Conservation (phyloP, 495 filamentous ascomycete species). For the Daldinia childiae region DNA sequence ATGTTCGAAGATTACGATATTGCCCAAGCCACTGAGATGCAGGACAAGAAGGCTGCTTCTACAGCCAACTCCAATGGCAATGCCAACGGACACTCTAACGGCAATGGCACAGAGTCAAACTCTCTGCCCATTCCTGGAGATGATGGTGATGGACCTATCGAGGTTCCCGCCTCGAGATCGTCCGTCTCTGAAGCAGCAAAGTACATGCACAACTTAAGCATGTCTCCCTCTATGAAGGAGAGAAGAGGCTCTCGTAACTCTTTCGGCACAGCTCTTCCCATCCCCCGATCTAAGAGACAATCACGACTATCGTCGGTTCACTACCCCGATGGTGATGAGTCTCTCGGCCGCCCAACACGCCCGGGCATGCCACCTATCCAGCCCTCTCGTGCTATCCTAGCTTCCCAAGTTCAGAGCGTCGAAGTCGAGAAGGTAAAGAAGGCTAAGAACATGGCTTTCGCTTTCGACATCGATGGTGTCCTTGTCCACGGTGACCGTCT, state of each 20-base stretch:
- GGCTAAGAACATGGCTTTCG: conserved; percentile 74
- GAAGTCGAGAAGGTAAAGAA: conserved; percentile 70
- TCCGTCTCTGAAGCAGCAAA: conserved; percentile 72
- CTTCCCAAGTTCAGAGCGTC: conserved; percentile 77
- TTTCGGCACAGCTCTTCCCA: conserved; percentile 79
- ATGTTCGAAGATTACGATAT: conserved; percentile 69
- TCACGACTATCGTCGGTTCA: conserved; percentile 69
- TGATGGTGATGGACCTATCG: conserved; percentile 64
- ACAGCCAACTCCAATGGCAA: conserved; percentile 28
- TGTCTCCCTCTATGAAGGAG: conserved; percentile 71
- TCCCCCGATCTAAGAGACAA: conserved; percentile 74
- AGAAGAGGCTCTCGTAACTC: conserved; percentile 79
- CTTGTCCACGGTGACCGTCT: conserved; percentile 71
- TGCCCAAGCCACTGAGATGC: conserved; percentile 51
- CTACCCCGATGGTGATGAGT: conserved; percentile 49
- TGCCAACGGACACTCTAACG: neutral
- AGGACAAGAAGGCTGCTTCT: conserved; percentile 40
- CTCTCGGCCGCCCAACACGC: conserved; percentile 50
- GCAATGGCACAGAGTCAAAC: conserved; percentile 26
- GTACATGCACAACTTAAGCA: conserved; percentile 78
- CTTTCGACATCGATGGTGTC: conserved; percentile 74
- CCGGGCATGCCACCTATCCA: conserved; percentile 61
- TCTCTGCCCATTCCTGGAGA: conserved; percentile 61
- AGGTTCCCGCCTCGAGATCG: conserved; percentile 76
- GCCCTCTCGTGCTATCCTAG: conserved; percentile 73